These are phyloP conservation scores for Cronartium quercuum DNA, from an alignment of 1,284 basidiomycete species.

Conservation along the genomic window DNA sequence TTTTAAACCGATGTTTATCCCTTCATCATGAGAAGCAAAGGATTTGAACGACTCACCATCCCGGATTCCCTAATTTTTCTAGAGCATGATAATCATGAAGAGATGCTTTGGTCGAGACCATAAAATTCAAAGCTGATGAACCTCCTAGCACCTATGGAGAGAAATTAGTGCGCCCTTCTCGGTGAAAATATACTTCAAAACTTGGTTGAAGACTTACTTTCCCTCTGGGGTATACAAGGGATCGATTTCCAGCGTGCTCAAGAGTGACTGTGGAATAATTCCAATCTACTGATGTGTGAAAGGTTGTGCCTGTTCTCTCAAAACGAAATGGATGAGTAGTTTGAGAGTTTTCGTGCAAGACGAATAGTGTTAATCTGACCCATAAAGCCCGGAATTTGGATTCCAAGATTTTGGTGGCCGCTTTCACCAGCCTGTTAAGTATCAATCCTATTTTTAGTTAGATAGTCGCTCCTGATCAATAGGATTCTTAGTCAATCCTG, in stretches of 20 bases:
- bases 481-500: too few relatives aligned
- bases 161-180: too few relatives aligned
- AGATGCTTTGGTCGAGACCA: constrained; percentile 25
- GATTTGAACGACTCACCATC: constrained; percentile 12
- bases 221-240: constrained; percentile 18
- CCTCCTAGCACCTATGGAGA: constrained; percentile 22
- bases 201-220: too few relatives aligned
- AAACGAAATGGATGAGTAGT: too few relatives aligned
- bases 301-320: constrained; percentile 20
- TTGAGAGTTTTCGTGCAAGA: too few relatives aligned
- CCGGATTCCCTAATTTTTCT: constrained; percentile 29
- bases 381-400: too few relatives aligned
- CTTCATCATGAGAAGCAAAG: neutral
- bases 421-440: too few relatives aligned
- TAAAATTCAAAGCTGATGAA: constrained; percentile 32
- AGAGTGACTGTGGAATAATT: constrained; percentile 31
- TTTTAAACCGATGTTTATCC: neutral
- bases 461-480: too few relatives aligned
- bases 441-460: too few relatives aligned
- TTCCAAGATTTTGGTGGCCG: too few relatives aligned
- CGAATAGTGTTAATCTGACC: too few relatives aligned
- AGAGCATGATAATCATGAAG: constrained; percentile 23
- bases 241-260: constrained; percentile 1
- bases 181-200: too few relatives aligned
- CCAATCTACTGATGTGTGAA: constrained; percentile 19